These are phyloP conservation scores for Acer negundo DNA, from an alignment of 345 rosid genomes.

Conservation along the genomic window DNA sequence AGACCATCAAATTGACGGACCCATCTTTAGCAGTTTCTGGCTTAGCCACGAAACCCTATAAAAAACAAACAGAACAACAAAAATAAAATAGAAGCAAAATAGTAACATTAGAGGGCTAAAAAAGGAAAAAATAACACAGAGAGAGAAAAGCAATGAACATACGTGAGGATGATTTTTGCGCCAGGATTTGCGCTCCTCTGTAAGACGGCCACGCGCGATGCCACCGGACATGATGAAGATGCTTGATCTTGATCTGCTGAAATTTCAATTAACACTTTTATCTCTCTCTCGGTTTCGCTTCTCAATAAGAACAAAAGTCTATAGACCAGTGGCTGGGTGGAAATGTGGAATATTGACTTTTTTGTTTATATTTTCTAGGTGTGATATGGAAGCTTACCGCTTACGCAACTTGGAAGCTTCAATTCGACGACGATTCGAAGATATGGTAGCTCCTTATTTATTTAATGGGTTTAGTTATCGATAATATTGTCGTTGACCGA, in stretches of 20 bases:
- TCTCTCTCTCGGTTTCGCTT: background rate
- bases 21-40: conserved; percentile 47
- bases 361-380: background rate
- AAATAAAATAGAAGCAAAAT: background rate
- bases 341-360: background rate
- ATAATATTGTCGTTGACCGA: too few relatives aligned
- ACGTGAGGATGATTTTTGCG: conserved; percentile 61
- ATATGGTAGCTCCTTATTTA: background rate
- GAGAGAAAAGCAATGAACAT: background rate
- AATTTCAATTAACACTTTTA: background rate
- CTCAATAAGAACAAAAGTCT: background rate
- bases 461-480: too few relatives aligned
- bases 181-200: conserved; percentile 58
- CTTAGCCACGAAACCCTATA: conserved; percentile 61
- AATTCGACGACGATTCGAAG: background rate
- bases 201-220: conserved; percentile 54
- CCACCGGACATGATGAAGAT: conserved; percentile 43
- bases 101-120: background rate
- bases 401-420: conserved; percentile 11
- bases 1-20: conserved; percentile 50
- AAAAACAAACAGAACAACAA: conserved; percentile 24
- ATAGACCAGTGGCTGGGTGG: background rate
- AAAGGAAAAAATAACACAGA: background rate
- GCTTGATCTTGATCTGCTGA: conserved; percentile 1
- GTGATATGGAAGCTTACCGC: background rate